Percentiles rank a stretch among this genome's conserved stretches.
Evolutionary conservation across 2,329 filamentous ascomycete genomes (phyloP).

Genomic region (Penicillium sp.): DNA sequence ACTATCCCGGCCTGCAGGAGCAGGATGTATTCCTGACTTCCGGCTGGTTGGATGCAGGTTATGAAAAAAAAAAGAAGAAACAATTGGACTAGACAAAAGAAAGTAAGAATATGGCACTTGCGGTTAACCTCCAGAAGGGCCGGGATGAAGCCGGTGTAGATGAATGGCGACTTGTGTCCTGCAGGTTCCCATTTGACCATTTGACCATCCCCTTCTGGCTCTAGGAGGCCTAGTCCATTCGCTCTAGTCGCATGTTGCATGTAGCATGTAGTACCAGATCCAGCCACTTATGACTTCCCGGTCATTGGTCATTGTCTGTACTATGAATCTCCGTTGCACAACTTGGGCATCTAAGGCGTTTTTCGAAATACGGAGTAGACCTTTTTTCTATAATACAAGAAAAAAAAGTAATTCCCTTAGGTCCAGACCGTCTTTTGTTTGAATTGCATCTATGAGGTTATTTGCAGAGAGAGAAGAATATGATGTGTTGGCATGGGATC

Average conservation of each 20-base stretch:
- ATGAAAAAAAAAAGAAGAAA: slow-evolving; percentile 14
- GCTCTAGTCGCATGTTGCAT: background rate
- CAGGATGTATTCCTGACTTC: slow-evolving; percentile 14
- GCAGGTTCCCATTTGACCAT: slow-evolving; percentile 27
- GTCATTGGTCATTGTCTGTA: slow-evolving; percentile 32
- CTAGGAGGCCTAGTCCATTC: background rate
- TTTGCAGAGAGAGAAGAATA: slow-evolving; percentile 18
- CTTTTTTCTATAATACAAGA: background rate
- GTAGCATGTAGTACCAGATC: slow-evolving; percentile 21
- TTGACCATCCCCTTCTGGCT: background rate
- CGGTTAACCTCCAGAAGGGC: slow-evolving; percentile 18
- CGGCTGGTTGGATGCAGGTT: slow-evolving; percentile 20
- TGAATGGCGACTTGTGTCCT: slow-evolving; percentile 14
- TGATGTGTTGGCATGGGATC: slow-evolving; percentile 23
- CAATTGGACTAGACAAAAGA: slow-evolving; percentile 11
- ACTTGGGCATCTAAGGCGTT: slow-evolving; percentile 15
- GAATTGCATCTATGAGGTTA: slow-evolving; percentile 22
- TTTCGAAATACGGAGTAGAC: slow-evolving; percentile 23
- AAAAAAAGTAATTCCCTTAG: background rate
- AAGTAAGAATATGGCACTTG: background rate
- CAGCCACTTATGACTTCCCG: slow-evolving; percentile 25
- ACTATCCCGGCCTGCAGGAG: slow-evolving; percentile 20
- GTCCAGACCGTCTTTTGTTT: slow-evolving; percentile 20
- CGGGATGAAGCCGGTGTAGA: slow-evolving; percentile 4
- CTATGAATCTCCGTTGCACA: slow-evolving; percentile 35